Evolutionary conservation across 345 rosid genomes (phyloP).

Genomic region (Sonneratia caseolaris): DNA sequence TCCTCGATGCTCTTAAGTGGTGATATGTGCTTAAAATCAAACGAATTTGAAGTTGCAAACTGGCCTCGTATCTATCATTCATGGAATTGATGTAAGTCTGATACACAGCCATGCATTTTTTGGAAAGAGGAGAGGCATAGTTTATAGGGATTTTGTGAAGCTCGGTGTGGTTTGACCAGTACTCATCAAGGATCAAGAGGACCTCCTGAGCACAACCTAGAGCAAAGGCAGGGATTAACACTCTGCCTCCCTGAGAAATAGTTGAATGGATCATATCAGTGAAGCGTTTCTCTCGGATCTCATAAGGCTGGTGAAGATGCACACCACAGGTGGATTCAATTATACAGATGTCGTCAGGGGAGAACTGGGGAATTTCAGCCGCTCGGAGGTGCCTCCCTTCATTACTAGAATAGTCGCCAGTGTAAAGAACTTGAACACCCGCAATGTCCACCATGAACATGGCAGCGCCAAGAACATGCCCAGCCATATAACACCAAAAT

Average conservation of each 20-base stretch:
- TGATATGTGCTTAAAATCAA: conserved; percentile 81
- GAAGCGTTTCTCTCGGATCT: conserved; percentile 89
- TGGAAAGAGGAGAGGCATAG: conserved; percentile 92
- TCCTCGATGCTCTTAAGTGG: conserved; percentile 74
- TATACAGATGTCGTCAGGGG: conserved; percentile 89
- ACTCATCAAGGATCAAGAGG: conserved; percentile 78
- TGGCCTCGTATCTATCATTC: conserved; percentile 89
- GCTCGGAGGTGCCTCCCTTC: conserved; percentile 91
- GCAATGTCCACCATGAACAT: conserved; percentile 98
- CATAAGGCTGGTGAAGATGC: conserved; percentile 85
- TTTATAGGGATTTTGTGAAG: conserved; percentile 83
- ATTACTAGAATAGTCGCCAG: conserved; percentile 90
- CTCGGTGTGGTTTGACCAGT: conserved; percentile 80
- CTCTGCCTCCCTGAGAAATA: conserved; percentile 85
- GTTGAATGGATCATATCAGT: conserved; percentile 87
- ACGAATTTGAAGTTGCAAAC: conserved; percentile 83
- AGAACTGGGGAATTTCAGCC: conserved; percentile 90
- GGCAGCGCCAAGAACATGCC: conserved; percentile 96
- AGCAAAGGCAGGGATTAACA: conserved; percentile 71
- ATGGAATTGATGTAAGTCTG: conserved; percentile 88
- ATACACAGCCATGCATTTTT: conserved; percentile 90
- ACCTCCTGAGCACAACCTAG: conserved; percentile 84
- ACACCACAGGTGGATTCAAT: conserved; percentile 93
- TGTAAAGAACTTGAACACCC: conserved; percentile 80
- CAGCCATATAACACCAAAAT: conserved; percentile 97